Base-by-base conservation (phyloP, 2,329 filamentous ascomycete genomes). In the Aspergillus ochraceoroseus region DNA sequence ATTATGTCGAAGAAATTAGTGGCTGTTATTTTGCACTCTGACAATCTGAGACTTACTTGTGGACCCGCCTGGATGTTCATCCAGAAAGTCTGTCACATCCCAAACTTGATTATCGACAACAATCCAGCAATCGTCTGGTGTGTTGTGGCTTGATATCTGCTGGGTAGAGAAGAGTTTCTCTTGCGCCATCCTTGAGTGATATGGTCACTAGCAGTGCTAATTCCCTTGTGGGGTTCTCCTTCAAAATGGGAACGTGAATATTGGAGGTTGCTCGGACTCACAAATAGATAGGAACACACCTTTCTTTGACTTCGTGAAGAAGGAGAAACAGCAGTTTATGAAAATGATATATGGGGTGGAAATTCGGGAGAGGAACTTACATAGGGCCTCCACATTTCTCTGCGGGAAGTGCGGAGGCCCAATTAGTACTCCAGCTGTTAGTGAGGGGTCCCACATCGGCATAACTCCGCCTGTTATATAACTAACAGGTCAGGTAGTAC, bases 61-160 rank as follows among this genome's bases (percentile, higher is more conserved):
- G 32, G 76, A 64, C 14, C 79, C 79, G 19, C 79, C 78, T 3
- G 79, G 77, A 58, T 82, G 79, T 44, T 79, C 70, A n/a, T 74
- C 73, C 7, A 79, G 70, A 57, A 86, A 85, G 11, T 77, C 71
- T 15, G 77, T 81, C 30, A 86, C 64, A 58, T 86, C 79, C 67
- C 80, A 85, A 18, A 85, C 79, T 52, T 76, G 74, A 31, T 75
- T 74, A 58, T 85, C 75, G 14, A 86, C 74, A 12, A 83, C 80
- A 43, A 85, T 75, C 83, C 83, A 87, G 53, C 76, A 73, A 49
- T 80, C 62, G 37, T 69, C 53, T 22, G 65, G 52, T 8, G 58
- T 67, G 39, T 68, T 74, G 53, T 80, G 76, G 38, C 60, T 60
- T 1, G 65, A 64, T 41, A 79, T 59, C 43, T 77, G 67, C 28